Conservation (phyloP, 2,329 filamentous ascomycete species). For the Monosporascus cannonballus region DNA sequence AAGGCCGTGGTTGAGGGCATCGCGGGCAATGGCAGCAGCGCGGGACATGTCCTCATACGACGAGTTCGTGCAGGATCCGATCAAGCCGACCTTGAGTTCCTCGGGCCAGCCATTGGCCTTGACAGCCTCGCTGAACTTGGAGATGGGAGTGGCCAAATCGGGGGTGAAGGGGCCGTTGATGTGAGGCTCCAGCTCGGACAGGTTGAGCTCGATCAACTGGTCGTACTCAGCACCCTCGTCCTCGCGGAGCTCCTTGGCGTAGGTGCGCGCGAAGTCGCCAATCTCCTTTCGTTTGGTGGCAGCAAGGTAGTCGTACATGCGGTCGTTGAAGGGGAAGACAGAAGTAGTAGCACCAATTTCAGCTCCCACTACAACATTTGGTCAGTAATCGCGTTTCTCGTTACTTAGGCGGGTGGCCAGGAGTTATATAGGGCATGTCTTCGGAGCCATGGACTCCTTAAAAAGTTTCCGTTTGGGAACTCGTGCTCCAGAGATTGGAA, state of each 20-base stretch:
- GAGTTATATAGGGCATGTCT: too few relatives aligned
- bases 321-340: slow-evolving; percentile 95
- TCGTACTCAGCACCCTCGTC: slow-evolving; percentile 94
- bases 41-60: slow-evolving; percentile 87
- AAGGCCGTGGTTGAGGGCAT: slow-evolving; percentile 85
- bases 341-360: slow-evolving; percentile 85
- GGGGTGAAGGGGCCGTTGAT: slow-evolving; percentile 99
- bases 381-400: too few relatives aligned
- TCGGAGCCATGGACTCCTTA: too few relatives aligned
- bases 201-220: slow-evolving; percentile 91
- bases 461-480: too few relatives aligned
- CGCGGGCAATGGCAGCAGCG: slow-evolving; percentile 82
- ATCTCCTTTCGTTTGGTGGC: slow-evolving; percentile 89
- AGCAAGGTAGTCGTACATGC: slow-evolving; percentile 92
- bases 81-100: slow-evolving; percentile 92
- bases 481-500: not conserved
- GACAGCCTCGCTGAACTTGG: slow-evolving; percentile 91
- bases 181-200: slow-evolving; percentile 90
- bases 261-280: slow-evolving; percentile 80
- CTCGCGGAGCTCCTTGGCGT: slow-evolving; percentile 78
- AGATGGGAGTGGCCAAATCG: slow-evolving; percentile 94
- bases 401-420: too few relatives aligned
- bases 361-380: slow-evolving; percentile 31
- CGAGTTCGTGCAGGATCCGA: slow-evolving; percentile 96
- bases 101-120: slow-evolving; percentile 95